Evolutionary conservation across 345 rosid genomes (phyloP), one percentile per base, ranked within the genome.

Genomic region (Schrenkiella parvula): DNA sequence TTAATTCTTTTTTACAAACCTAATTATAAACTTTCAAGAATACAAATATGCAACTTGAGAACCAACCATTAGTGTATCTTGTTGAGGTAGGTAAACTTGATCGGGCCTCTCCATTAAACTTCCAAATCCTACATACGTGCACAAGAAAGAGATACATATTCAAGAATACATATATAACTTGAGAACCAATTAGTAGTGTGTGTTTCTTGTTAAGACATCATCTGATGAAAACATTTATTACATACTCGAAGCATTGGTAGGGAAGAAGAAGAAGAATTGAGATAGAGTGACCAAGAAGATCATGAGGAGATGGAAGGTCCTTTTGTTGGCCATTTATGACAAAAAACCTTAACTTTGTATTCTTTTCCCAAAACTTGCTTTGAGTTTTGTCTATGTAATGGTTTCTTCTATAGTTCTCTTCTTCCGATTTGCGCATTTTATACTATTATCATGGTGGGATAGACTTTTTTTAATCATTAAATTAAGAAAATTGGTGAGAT

Each of bases 321-420:
- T 53, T 66, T 74, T 65, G 64, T 76, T 61, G 47, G 81, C 87
- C 91, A 86, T 86, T 71, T 62, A n/a, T 39, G 28, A 31, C 3
- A 21, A 71, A 41, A 29, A n/a, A 22, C 44, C 44, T 31, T n/a
- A 14, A 19, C 17, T 46, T 55, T 28, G 43, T 51, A 0, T 25
- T 53, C 6, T 7, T 22, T 6, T 22, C 56, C 10, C 58, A 53
- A 32, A n/a, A 18, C 18, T 29, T 54, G 57, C 59, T 54, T 3
- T 29, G 42, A 71, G 54, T 38, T 51, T 71, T 51, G 50, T 71
- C 43, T 38, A 17, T 54, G 65, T 23, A 18, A 19, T 64, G 57
- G 39, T 55, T 55, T 55, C 65, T 34, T 34, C 17, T 54, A 35
- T 70, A 62, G 53, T 50, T 51, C 44, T 61, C 43, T 71, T 71